Evolutionary conservation across 495 filamentous ascomycete species (phyloP).

Genomic region (Pyronema omphalodes): DNA sequence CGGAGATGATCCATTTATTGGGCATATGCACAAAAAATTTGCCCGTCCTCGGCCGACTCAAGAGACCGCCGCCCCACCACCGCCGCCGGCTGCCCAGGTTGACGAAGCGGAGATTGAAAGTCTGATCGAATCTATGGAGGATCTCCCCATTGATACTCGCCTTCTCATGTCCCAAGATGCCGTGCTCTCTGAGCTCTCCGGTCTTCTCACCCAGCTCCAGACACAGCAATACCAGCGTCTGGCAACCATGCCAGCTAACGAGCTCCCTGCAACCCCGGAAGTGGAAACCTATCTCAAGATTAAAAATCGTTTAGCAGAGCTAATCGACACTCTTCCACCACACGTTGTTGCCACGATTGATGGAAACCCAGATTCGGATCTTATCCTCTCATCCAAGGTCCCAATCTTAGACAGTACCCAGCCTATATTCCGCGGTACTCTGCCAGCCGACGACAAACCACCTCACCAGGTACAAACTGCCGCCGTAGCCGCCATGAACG

Average conservation of each 20-base stretch:
- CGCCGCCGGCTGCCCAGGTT: background rate
- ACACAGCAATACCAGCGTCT: constrained; percentile 47
- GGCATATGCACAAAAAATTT: constrained; percentile 8
- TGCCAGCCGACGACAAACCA: constrained; percentile 9
- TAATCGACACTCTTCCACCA: constrained; percentile 45
- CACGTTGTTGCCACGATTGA: constrained; percentile 49
- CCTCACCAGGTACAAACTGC: constrained; percentile 7
- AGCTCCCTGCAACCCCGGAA: constrained; percentile 29
- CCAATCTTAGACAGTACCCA: constrained; percentile 31
- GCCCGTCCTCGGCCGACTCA: background rate
- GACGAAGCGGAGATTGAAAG: constrained; percentile 16
- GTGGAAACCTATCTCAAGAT: constrained; percentile 40
- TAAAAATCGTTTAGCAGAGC: constrained; percentile 36
- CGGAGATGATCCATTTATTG: constrained; percentile 7
- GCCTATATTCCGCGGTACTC: constrained; percentile 37
- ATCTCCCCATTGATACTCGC: constrained; percentile 25
- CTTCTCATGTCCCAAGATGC: constrained; percentile 15
- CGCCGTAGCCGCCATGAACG: constrained; percentile 17
- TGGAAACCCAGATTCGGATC: constrained; percentile 43
- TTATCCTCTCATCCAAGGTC: constrained; percentile 45
- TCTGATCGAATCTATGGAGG: constrained; percentile 21
- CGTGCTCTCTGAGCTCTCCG: constrained; percentile 39
- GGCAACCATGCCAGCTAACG: constrained; percentile 22
- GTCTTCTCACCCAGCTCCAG: constrained; percentile 46
- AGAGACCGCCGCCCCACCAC: background rate